Percentiles rank a stretch among this genome's conserved stretches.
phyloP scores from a whole-genome alignment of 345 rosid genomes.

The Populus nigra region DNA sequence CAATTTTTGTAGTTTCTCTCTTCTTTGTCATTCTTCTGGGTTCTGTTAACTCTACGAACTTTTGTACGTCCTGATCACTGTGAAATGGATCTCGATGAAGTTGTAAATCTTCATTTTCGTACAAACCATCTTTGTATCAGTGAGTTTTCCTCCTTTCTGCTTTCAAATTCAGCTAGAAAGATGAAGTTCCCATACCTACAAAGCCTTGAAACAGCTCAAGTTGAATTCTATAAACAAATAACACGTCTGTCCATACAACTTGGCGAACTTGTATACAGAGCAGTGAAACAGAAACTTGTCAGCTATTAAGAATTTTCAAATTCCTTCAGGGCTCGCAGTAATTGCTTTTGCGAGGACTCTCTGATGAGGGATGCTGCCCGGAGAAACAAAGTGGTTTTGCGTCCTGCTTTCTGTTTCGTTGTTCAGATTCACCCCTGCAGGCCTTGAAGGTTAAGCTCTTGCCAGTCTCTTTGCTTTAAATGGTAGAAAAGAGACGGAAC shows the following conservation, averaged over 20 bases:
- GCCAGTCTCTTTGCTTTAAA: constrained; percentile 55
- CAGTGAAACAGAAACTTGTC: neutral
- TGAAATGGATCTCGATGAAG: no score
- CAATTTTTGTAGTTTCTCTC: no score
- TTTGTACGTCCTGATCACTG: no score
- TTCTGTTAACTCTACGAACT: no score
- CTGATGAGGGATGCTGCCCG: constrained; percentile 25
- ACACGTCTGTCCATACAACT: neutral
- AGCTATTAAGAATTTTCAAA: neutral
- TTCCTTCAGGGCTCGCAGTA: neutral
- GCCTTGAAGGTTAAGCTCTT: constrained; percentile 38
- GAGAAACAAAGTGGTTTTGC: constrained; percentile 47
- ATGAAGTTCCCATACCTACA: neutral
- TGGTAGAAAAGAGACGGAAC: neutral
- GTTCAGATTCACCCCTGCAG: constrained; percentile 40
- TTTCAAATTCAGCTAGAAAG: neutral
- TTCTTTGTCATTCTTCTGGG: no score
- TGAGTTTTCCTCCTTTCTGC: neutral
- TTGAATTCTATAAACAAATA: neutral
- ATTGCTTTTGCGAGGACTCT: neutral
- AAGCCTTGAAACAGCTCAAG: neutral
- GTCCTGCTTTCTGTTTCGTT: constrained; percentile 32
- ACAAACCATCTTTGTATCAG: neutral
- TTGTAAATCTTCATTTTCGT: neutral
- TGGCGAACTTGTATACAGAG: neutral